Conservation (phyloP, 139 green algal genomes). For the Ettlia oleoabundans region DNA sequence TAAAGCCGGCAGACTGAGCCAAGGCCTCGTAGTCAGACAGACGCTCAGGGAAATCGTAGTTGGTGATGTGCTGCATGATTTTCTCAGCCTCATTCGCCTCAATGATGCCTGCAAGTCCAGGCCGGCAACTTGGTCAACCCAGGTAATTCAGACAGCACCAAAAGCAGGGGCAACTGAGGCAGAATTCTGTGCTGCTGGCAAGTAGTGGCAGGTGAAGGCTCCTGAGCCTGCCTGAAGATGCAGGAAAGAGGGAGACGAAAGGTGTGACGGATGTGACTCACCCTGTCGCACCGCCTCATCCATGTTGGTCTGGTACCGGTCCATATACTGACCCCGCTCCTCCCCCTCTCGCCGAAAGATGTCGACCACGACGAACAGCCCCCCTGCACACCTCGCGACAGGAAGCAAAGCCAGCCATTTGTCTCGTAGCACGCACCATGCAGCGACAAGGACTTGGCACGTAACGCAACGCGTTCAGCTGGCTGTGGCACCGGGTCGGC, state of each 20-base stretch:
- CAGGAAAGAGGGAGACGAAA: not conserved
- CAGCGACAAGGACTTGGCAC: too few species aligned
- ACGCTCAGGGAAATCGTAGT: not conserved
- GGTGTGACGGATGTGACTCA: not conserved
- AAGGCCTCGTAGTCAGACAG: not conserved
- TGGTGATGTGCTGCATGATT: not conserved
- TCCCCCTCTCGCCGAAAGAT: not conserved
- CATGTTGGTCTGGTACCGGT: not conserved
- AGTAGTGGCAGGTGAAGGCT: not conserved
- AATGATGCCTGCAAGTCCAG: slow-evolving; percentile 22
- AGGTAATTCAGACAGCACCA: not conserved
- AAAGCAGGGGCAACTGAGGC: not conserved
- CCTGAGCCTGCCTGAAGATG: too few species aligned
- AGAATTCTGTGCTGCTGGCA: not conserved
- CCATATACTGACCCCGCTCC: not conserved
- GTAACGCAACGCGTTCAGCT: too few species aligned
- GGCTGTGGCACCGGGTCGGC: too few species aligned
- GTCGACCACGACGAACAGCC: slow-evolving; percentile 17
- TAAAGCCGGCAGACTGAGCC: not conserved
- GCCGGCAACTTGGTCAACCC: not conserved
- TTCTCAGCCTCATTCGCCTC: not conserved
- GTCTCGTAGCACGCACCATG: too few species aligned
- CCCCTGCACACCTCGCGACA: not conserved
- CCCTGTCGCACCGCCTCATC: not conserved
- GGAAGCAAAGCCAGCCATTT: too few species aligned